Conservation (phyloP, 139 green algal species). For the Tetradesmus lagerheimii region DNA sequence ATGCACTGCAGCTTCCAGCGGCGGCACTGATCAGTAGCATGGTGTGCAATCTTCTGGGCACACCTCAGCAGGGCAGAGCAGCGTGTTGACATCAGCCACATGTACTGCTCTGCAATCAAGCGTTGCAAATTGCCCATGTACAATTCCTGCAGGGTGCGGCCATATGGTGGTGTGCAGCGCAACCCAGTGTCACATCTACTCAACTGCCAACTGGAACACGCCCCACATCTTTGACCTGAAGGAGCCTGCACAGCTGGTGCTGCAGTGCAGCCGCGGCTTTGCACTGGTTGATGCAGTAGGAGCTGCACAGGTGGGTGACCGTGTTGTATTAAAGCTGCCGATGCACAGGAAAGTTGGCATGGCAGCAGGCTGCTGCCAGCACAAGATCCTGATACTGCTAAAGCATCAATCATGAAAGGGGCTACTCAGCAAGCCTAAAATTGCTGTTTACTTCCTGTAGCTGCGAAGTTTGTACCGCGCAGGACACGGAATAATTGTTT, state of each 20-base stretch:
- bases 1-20: no score
- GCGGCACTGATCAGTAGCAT: no score
- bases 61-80: no score
- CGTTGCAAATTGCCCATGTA: not conserved
- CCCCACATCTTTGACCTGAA: constrained; percentile 85
- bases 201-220: constrained; percentile 72
- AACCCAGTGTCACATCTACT: constrained; percentile 83
- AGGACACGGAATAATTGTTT: not conserved
- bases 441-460: not conserved
- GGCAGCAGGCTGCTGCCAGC: not conserved
- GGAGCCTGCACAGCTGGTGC: constrained; percentile 67
- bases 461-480: not conserved
- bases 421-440: no score
- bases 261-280: constrained; percentile 74
- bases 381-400: no score
- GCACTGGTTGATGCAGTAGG: constrained; percentile 67
- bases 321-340: not conserved
- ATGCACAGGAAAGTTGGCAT: not conserved
- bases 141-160: constrained; percentile 59
- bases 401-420: no score
- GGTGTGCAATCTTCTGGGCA: no score
- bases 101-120: no score
- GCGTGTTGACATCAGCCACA: no score
- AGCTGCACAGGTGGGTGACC: constrained; percentile 59
- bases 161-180: constrained; percentile 85